Base-by-base conservation (phyloP, 495 filamentous ascomycete species). In the Penicillium malachiteum region DNA sequence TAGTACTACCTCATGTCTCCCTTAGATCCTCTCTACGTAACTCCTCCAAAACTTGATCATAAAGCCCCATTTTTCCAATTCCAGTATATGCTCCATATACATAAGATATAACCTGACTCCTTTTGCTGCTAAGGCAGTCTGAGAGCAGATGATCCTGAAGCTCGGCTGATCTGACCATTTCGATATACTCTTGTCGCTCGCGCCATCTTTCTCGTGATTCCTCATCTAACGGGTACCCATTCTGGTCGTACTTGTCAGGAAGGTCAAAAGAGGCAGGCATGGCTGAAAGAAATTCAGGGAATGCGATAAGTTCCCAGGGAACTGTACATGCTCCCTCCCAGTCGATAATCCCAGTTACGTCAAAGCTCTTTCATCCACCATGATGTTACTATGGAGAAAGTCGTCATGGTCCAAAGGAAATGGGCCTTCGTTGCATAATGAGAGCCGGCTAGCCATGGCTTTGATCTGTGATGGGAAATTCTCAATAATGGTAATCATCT, bases 341-440 rank as follows among this genome's bases (percentile, higher is more conserved):
- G 53, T 75, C 69, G 26, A 71, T 69, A 3, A 71, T 50, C 32
- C 65, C 69, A 3, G 68, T 57, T 12, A 68, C 56, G 3, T 58
- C 39, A 51, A 65, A 38, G 35, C 13, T 38, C 2, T 38, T n/a
- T 67, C 47, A 53, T 71, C 59, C 9, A 70, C 60, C 13, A 75
- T 63, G 47, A 75, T 67, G 44, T 73, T 73, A 55, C 63, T 75
- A 39, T 69, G 59, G 32, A 61, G 46, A 42, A 73, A 67, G 43
- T 73, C 67, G 39, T 51, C 48, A 55, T 75, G 69, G 11, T 45
- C 47, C 21, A 58, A 35, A 16, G 59, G 55, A 40, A 61, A 57
- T 39, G 58, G 54, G 1, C 54, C 58, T 38, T 38, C 35, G 35
- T 6, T 38, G 35, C 35, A 38, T n/a, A 38, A 38, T 9, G 57